Conservation (phyloP, 352 stramenopile species). For the Globisporangium iwayamae region DNA sequence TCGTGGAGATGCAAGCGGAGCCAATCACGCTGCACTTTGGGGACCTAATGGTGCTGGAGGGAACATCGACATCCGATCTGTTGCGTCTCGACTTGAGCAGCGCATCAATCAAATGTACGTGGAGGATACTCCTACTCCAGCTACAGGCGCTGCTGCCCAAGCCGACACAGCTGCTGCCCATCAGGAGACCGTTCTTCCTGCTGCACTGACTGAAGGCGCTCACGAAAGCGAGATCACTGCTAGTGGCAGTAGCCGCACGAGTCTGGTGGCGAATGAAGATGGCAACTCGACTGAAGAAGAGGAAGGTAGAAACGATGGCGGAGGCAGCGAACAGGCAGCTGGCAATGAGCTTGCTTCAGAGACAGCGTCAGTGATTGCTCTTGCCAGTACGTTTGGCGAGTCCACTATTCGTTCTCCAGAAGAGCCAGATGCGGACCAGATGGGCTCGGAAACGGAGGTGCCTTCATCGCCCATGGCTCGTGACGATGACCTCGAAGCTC, state of each 20-base stretch:
- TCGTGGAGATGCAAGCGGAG: constrained; percentile 27
- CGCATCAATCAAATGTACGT: constrained; percentile 52
- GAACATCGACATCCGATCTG: constrained; percentile 59
- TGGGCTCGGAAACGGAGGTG: constrained; percentile 37
- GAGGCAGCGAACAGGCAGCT: constrained; percentile 14
- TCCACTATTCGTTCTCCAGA: constrained; percentile 73
- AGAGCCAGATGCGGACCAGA: constrained; percentile 49
- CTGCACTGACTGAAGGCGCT: constrained; percentile 3
- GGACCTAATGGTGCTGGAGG: constrained; percentile 25
- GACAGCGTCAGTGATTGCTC: constrained; percentile 73
- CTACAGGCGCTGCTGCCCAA: constrained; percentile 9
- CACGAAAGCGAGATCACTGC: constrained; percentile 33
- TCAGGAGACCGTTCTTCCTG: background rate
- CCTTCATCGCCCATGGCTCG: constrained; percentile 25
- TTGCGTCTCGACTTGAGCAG: constrained; percentile 75
- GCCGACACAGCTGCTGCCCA: background rate
- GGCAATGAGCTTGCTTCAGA: constrained; percentile 37
- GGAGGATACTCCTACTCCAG: constrained; percentile 23
- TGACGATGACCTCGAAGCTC: constrained; percentile 16
- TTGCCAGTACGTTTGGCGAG: constrained; percentile 80
- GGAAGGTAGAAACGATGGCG: constrained; percentile 10
- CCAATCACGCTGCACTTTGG: constrained; percentile 31
- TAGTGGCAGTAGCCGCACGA: constrained; percentile 26
- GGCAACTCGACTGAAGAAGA: constrained; percentile 12
- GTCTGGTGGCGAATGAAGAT: constrained; percentile 14